These are phyloP conservation scores for Ceratobasidium sp. DNA, from an alignment of 1,284 basidiomycete genomes.

Conservation along the genomic window DNA sequence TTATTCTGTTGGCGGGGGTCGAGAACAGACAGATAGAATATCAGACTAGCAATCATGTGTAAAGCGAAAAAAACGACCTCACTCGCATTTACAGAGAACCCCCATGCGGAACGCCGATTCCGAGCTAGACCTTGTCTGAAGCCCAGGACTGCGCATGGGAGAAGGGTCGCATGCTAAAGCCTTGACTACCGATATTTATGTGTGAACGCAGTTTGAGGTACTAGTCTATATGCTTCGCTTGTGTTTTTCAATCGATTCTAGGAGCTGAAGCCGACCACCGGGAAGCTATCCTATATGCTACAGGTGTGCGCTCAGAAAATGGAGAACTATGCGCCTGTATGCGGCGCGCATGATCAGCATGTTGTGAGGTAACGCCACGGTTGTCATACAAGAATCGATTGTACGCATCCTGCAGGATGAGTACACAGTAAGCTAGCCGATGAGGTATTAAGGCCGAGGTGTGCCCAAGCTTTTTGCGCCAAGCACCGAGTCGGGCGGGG, in stretches of 20 bases:
- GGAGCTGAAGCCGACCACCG: not conserved
- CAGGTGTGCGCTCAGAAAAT: not conserved
- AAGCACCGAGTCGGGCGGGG: not conserved
- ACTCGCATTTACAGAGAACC: not conserved
- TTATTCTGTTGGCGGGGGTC: conserved; percentile 22
- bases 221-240: conserved; percentile 4
- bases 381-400: not conserved
- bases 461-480: not conserved
- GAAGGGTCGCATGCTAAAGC: conserved; percentile 25
- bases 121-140: conserved; percentile 31
- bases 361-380: not conserved
- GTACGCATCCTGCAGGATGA: not conserved
- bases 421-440: not conserved
- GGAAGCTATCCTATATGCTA: conserved; percentile 25
- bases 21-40: conserved; percentile 24
- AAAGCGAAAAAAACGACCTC: conserved; percentile 1
- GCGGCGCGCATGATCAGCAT: not conserved
- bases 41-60: conserved; percentile 14
- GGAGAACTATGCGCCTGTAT: conserved; percentile 15
- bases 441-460: not conserved
- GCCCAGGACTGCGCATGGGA: not conserved
- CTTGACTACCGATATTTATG: conserved; percentile 32
- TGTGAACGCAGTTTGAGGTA: not conserved
- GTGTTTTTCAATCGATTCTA: not conserved
- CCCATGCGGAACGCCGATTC: conserved; percentile 20